A percentile compares a stretch with the other conserved stretches of the same genome.
phyloP scores from a whole-genome alignment of 2,329 filamentous ascomycete species.

The Arthrobotrys conoides region DNA sequence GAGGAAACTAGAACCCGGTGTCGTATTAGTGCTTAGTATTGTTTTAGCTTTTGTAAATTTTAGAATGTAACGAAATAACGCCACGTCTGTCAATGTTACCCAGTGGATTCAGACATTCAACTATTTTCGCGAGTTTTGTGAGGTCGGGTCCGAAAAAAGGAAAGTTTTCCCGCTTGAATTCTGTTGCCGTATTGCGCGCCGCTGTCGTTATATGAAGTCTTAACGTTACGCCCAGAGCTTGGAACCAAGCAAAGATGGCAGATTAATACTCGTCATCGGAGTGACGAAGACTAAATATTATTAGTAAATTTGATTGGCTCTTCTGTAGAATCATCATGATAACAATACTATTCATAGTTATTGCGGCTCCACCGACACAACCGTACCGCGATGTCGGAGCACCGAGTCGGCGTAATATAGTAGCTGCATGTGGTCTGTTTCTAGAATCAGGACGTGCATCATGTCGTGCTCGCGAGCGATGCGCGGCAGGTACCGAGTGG shows the following conservation, averaged over 20 bases:
- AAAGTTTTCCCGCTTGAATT: no score
- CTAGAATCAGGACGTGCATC: background rate
- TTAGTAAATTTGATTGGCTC: background rate
- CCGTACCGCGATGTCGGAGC: no score
- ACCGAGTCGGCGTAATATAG: background rate
- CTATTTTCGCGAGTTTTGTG: no score
- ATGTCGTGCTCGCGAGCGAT: background rate
- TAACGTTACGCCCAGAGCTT: slow-evolving; percentile 28
- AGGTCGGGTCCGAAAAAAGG: no score
- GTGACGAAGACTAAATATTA: slow-evolving; percentile 25
- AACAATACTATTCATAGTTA: slow-evolving; percentile 5
- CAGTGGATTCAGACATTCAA: no score
- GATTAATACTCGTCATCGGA: slow-evolving; percentile 22
- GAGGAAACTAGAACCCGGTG: no score
- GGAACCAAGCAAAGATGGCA: background rate
- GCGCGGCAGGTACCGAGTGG: background rate
- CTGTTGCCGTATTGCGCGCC: no score
- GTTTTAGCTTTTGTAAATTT: no score
- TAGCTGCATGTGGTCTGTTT: background rate
- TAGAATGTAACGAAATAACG: no score
- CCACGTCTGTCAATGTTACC: no score
- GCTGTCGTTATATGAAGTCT: slow-evolving; percentile 6
- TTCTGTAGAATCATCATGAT: slow-evolving; percentile 3
- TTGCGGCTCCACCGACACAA: background rate
- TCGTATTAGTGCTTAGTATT: no score